These are phyloP conservation scores for Talaromyces thailandensis DNA, from an alignment of 495 filamentous ascomycete species.

Conservation along the genomic window DNA sequence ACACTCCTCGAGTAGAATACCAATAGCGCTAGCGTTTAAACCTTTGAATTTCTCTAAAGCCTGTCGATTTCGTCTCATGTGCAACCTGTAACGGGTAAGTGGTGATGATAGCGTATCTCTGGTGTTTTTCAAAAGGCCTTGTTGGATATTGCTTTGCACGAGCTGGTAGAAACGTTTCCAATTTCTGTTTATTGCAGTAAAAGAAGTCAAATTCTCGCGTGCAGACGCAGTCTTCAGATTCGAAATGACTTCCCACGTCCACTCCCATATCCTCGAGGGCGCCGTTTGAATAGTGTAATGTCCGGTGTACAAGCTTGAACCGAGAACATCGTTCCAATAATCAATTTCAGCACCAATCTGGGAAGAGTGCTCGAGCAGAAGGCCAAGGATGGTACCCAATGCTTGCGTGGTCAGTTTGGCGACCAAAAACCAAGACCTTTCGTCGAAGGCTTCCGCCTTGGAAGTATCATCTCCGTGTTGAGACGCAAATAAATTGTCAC, in stretches of 20 bases:
- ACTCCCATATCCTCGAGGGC: constrained; percentile 60
- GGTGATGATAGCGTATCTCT: constrained; percentile 54
- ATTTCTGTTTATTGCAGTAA: constrained; percentile 29
- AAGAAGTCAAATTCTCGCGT: not conserved
- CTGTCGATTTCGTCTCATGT: constrained; percentile 62
- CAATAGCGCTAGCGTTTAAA: constrained; percentile 76
- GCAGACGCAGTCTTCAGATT: constrained; percentile 2
- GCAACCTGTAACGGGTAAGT: constrained; percentile 56
- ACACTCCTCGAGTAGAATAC: constrained; percentile 53
- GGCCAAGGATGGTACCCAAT: constrained; percentile 66
- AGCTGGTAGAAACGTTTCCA: constrained; percentile 76
- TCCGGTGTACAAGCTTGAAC: constrained; percentile 59
- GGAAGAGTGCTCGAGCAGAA: constrained; percentile 71
- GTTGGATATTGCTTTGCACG: constrained; percentile 59
- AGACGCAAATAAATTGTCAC: constrained; percentile 18
- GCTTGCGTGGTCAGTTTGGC: constrained; percentile 80
- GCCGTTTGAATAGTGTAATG: constrained; percentile 78
- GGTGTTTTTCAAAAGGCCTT: constrained; percentile 51
- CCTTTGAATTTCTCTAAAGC: constrained; percentile 57
- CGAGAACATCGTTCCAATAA: constrained; percentile 85
- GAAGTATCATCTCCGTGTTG: constrained; percentile 7
- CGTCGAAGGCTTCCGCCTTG: constrained; percentile 44
- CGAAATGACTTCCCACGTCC: constrained; percentile 5
- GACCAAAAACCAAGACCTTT: constrained; percentile 80
- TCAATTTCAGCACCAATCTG: constrained; percentile 72